Percentiles rank a stretch among this genome's conserved stretches.
Evolutionary conservation across 306 rosid species (phyloP).

Genomic region (Astragalus membranaceus): DNA sequence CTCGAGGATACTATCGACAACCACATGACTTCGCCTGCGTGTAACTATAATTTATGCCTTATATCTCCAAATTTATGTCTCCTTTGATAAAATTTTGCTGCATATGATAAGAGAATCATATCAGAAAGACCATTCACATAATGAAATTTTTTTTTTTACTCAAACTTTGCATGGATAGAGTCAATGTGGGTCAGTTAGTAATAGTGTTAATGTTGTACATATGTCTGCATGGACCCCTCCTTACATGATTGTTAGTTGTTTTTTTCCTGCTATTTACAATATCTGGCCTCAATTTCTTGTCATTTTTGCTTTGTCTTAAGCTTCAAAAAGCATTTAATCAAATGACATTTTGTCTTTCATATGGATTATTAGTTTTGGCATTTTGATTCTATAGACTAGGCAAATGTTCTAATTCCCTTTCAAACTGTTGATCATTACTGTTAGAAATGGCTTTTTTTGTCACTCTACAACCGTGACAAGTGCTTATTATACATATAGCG

Average conservation of each 20-base stretch:
- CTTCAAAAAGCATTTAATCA: background rate
- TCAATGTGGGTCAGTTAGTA: background rate
- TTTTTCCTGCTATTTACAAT: background rate
- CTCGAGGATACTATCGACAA: constrained; percentile 48
- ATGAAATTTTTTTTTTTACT: constrained; percentile 19
- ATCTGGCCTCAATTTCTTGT: constrained; percentile 10
- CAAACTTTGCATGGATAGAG: constrained; percentile 21
- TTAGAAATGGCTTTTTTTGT: no score
- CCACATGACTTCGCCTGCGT: background rate
- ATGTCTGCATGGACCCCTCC: constrained; percentile 17
- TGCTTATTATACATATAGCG: no score
- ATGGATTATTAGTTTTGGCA: background rate
- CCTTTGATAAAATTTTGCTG: constrained; percentile 8
- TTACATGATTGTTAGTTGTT: constrained; percentile 29
- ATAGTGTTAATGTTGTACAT: constrained; percentile 44
- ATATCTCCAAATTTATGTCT: constrained; percentile 31
- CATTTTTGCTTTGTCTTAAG: background rate
- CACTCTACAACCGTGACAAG: no score
- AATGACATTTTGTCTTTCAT: background rate
- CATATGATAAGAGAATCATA: constrained; percentile 30
- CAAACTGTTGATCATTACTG: no score
- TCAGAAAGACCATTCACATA: constrained; percentile 34
- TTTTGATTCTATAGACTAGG: no score
- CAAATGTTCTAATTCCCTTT: no score
- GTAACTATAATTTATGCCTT: constrained; percentile 30